phyloP scores from a whole-genome alignment of 1,284 basidiomycete genomes.

The Cutaneotrichosporon spelunceum region DNA sequence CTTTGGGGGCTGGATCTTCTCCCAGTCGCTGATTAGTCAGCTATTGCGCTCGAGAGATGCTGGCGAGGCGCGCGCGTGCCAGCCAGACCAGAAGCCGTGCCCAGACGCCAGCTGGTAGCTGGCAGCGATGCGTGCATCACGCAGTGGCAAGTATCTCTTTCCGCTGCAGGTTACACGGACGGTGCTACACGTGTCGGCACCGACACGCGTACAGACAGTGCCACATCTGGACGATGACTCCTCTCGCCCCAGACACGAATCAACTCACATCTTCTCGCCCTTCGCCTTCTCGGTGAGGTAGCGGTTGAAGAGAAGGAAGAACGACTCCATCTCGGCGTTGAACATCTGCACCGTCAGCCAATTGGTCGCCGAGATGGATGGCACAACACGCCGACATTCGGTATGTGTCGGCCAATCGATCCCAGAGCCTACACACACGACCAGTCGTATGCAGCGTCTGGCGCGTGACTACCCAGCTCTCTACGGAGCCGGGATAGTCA shows the following conservation, averaged over 20 bases:
- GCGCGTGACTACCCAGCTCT: background rate
- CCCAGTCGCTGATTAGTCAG: conserved; percentile 75
- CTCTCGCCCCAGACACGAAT: background rate
- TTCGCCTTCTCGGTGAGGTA: conserved; percentile 94
- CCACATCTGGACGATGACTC: background rate
- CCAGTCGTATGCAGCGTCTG: background rate
- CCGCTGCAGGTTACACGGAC: background rate
- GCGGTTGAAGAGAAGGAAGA: conserved; percentile 98
- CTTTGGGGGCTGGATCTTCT: conserved; percentile 91
- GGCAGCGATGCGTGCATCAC: background rate
- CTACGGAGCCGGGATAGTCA: background rate
- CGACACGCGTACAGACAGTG: background rate
- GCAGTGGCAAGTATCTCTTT: background rate
- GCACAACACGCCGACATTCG: background rate
- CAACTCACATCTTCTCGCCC: conserved; percentile 83
- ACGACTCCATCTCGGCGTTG: conserved; percentile 97
- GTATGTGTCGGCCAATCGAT: background rate
- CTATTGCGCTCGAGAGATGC: background rate
- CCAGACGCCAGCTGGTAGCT: background rate
- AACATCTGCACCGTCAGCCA: conserved; percentile 65
- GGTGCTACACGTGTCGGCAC: background rate
- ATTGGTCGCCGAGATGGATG: background rate
- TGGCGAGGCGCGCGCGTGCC: background rate
- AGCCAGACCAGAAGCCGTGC: background rate
- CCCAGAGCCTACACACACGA: background rate